Percentiles rank a stretch among this genome's conserved stretches.
Evolutionary conservation across 768 basidiomycete genomes (phyloP).

Genomic region (Pleurotus pulmonarius): DNA sequence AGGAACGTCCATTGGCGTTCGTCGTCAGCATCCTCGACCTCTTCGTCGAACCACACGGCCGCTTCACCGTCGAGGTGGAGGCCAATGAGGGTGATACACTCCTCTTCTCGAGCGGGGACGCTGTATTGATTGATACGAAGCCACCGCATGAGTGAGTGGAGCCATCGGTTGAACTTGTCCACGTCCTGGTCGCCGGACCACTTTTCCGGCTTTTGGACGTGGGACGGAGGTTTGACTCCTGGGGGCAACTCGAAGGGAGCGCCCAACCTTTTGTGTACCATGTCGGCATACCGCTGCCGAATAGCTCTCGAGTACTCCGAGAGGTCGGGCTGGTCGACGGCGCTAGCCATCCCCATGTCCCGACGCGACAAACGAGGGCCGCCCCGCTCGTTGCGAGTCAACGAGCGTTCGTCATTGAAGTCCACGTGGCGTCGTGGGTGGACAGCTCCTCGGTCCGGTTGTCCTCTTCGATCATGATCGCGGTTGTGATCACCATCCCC

Average conservation of each 20-base stretch:
- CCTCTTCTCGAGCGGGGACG: neutral
- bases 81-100: neutral
- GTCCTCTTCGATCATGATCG: too few relatives aligned
- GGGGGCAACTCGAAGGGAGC: neutral
- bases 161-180: neutral
- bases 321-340: neutral
- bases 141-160: neutral
- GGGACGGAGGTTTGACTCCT: neutral
- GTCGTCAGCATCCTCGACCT: neutral
- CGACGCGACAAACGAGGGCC: neutral
- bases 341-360: neutral
- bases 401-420: too few relatives aligned
- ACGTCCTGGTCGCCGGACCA: neutral
- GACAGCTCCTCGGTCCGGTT: too few relatives aligned
- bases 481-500: too few relatives aligned
- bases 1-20: too few relatives aligned
- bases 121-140: neutral
- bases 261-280: neutral
- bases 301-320: neutral
- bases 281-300: neutral
- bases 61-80: neutral
- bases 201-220: neutral
- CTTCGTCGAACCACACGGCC: neutral
- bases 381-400: neutral
- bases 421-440: too few relatives aligned